These are phyloP conservation scores for Spiraea crenata DNA, from an alignment of 331 rosid genomes.

Conservation along the genomic window DNA sequence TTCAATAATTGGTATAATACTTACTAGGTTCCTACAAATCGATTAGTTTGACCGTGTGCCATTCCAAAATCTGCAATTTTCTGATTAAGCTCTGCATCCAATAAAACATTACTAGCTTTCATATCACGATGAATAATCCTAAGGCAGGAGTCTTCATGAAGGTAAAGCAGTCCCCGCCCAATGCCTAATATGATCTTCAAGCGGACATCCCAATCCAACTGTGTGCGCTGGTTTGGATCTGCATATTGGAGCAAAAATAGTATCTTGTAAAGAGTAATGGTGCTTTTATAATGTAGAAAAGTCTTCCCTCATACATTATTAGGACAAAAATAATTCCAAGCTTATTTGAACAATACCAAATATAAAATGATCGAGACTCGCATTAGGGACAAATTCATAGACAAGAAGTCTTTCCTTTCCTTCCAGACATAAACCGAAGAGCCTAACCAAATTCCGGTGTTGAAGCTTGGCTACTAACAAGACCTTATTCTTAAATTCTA, in stretches of 20 bases:
- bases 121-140: slow-evolving; percentile 7
- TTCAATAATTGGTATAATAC: slow-evolving; percentile 15
- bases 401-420: slow-evolving; percentile 41
- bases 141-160: neutral
- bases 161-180: neutral
- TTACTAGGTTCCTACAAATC: slow-evolving; percentile 55
- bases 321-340: neutral
- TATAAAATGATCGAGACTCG: slow-evolving; percentile 50
- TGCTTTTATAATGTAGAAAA: neutral
- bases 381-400: slow-evolving; percentile 43
- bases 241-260: neutral
- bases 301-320: neutral
- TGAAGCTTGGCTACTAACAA: slow-evolving; percentile 44
- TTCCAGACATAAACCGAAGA: slow-evolving; percentile 44
- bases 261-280: neutral
- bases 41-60: slow-evolving; percentile 32
- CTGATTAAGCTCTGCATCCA: neutral
- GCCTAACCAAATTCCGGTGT: slow-evolving; percentile 49
- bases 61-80: slow-evolving; percentile 41
- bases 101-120: neutral
- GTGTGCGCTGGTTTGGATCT: slow-evolving; percentile 27
- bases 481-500: slow-evolving; percentile 59
- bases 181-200: neutral
- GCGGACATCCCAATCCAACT: neutral
- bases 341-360: slow-evolving; percentile 32